phyloP scores from a whole-genome alignment of 2,329 filamentous ascomycete genomes.

The Paecilomyces sp. region DNA sequence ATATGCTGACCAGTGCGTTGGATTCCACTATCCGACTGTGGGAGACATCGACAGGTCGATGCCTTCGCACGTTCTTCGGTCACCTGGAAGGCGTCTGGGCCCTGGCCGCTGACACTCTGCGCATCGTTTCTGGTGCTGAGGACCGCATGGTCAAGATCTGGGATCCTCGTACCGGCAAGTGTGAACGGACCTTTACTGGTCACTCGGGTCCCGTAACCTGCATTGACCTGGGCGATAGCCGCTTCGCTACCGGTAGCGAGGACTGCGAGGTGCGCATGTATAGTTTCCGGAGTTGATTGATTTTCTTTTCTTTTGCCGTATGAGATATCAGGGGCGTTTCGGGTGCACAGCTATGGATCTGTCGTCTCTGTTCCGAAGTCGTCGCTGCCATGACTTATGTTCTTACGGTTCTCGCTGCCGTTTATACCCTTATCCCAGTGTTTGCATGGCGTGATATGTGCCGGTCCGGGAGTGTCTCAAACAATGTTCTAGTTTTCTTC shows the following conservation, averaged over 20 bases:
- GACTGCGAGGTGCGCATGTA: constrained; percentile 87
- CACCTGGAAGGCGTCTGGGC: constrained; percentile 96
- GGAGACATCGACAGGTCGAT: constrained; percentile 76
- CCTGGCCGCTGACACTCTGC: constrained; percentile 77
- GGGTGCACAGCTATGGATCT: not conserved
- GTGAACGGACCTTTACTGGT: constrained; percentile 85
- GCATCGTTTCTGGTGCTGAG: constrained; percentile 82
- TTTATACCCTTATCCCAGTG: not conserved
- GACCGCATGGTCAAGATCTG: constrained; percentile 94
- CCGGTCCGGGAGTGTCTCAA: not conserved
- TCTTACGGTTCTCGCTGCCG: not conserved
- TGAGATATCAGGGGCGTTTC: not conserved
- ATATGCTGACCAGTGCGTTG: constrained; percentile 87
- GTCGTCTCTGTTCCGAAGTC: not conserved
- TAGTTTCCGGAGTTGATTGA: constrained; percentile 50
- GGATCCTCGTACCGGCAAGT: constrained; percentile 86
- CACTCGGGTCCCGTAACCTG: constrained; percentile 90
- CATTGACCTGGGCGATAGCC: constrained; percentile 80
- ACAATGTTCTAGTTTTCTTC: too few relatives aligned
- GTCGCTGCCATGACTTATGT: not conserved
- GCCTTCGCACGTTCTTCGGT: constrained; percentile 88
- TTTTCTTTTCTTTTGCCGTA: not conserved
- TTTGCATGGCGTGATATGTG: not conserved
- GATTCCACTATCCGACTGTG: constrained; percentile 89
- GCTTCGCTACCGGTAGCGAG: constrained; percentile 86